Percentiles rank a stretch among this genome's conserved stretches.
Evolutionary conservation across 805 yeast species (phyloP).

Genomic region (Candida endomychidarum): DNA sequence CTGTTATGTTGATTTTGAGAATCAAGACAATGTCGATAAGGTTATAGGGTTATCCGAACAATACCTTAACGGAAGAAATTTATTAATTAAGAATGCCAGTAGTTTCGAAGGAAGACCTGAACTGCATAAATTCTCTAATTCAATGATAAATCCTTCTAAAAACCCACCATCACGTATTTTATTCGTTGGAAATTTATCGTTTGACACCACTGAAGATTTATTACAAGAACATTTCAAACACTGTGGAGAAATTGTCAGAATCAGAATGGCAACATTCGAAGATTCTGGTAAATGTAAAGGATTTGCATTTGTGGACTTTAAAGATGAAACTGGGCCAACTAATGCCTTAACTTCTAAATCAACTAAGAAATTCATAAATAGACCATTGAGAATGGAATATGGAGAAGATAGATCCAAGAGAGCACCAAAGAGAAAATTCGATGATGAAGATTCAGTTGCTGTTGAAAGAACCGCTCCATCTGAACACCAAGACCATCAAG

Average conservation of each 20-base stretch:
- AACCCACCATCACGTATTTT: slow-evolving; percentile 87
- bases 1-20: slow-evolving; percentile 82
- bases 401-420: slow-evolving; percentile 94
- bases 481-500: neutral
- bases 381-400: slow-evolving; percentile 81
- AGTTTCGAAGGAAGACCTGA: slow-evolving; percentile 87
- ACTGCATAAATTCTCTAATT: slow-evolving; percentile 35
- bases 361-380: slow-evolving; percentile 64
- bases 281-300: slow-evolving; percentile 97
- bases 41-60: slow-evolving; percentile 71
- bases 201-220: slow-evolving; percentile 82
- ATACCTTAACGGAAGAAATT: slow-evolving; percentile 76
- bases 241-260: slow-evolving; percentile 80
- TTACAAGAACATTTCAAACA: slow-evolving; percentile 82
- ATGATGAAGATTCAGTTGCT: slow-evolving; percentile 19
- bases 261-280: slow-evolving; percentile 98
- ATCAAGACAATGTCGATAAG: slow-evolving; percentile 55
- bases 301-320: slow-evolving; percentile 88
- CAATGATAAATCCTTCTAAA: slow-evolving; percentile 44
- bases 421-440: slow-evolving; percentile 43
- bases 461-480: slow-evolving; percentile 13
- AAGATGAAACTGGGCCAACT: slow-evolving; percentile 77
- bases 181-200: slow-evolving; percentile 91
- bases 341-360: slow-evolving; percentile 73
- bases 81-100: slow-evolving; percentile 77